These are phyloP conservation scores for Roridomyces roridus DNA, from an alignment of 768 basidiomycete genomes.

Conservation along the genomic window DNA sequence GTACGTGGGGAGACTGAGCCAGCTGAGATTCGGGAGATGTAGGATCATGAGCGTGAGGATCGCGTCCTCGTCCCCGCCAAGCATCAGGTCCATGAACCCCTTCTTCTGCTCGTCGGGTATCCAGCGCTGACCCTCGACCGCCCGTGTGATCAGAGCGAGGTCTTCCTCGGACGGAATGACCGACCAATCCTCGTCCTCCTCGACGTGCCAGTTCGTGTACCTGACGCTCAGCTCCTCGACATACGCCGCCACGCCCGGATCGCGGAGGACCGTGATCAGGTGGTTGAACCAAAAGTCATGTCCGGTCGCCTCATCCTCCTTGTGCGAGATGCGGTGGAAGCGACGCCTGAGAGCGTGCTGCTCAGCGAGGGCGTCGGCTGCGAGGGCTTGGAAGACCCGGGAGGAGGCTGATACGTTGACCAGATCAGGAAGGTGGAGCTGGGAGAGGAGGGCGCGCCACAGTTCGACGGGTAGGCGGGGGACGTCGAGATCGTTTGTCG, in stretches of 20 bases:
- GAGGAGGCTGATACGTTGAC: not conserved
- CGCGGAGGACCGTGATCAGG: not conserved
- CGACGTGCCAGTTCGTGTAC: not conserved
- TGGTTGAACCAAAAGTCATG: not conserved
- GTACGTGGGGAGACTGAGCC: not conserved
- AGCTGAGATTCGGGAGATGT: not conserved
- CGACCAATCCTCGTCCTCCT: not conserved
- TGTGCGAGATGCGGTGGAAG: not conserved
- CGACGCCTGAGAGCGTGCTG: not conserved
- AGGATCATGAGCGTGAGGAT: slow-evolving; percentile 5
- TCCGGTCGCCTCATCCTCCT: not conserved
- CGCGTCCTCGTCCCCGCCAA: slow-evolving; percentile 1
- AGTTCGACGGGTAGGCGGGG: slow-evolving; percentile 1
- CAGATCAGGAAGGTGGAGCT: not conserved
- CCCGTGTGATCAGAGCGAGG: not conserved
- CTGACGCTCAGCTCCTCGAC: not conserved
- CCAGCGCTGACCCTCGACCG: not conserved
- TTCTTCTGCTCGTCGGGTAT: not conserved
- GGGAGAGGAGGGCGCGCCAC: not conserved
- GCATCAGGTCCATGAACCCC: not conserved
- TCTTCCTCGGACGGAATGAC: not conserved
- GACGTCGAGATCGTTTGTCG: no score
- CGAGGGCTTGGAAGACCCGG: not conserved
- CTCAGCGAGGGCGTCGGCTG: not conserved
- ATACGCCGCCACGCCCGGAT: not conserved